A percentile compares a stretch with the other conserved stretches of the same genome.
Evolutionary conservation across 352 stramenopile genomes (phyloP).

Genomic region (Phytophthora parvispora): DNA sequence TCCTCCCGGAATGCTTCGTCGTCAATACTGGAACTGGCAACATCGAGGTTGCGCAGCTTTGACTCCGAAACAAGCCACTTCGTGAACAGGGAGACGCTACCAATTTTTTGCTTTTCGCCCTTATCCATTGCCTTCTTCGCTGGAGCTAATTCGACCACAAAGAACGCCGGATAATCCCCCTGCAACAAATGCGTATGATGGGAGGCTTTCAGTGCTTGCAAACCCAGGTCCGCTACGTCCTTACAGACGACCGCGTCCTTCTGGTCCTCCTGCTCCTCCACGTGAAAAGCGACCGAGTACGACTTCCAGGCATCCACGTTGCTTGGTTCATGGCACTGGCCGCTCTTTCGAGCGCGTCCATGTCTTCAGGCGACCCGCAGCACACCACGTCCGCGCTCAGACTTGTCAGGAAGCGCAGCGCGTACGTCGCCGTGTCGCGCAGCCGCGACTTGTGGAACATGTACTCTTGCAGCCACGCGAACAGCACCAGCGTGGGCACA

Average conservation of each 20-base stretch:
- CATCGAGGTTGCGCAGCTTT: slow-evolving; percentile 18
- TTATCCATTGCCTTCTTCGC: slow-evolving; percentile 28
- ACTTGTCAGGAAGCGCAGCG: slow-evolving; percentile 73
- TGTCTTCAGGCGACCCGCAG: slow-evolving; percentile 54
- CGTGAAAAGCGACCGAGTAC: slow-evolving; percentile 54
- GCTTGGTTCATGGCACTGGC: slow-evolving; percentile 23
- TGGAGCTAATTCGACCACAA: slow-evolving; percentile 31
- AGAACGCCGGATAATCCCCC: slow-evolving; percentile 45
- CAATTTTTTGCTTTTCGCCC: slow-evolving; percentile 10
- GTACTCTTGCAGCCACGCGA: slow-evolving; percentile 64
- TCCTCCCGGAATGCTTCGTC: neutral
- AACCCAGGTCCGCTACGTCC: no score
- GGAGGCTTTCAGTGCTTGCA: slow-evolving; percentile 11
- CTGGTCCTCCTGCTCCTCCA: slow-evolving; percentile 61
- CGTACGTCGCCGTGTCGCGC: slow-evolving; percentile 76
- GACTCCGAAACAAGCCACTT: slow-evolving; percentile 34
- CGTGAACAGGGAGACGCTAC: slow-evolving; percentile 18
- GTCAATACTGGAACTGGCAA: slow-evolving; percentile 6
- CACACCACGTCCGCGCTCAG: slow-evolving; percentile 60
- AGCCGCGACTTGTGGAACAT: slow-evolving; percentile 52
- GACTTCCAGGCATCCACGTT: slow-evolving; percentile 51
- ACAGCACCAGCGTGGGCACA: slow-evolving; percentile 48
- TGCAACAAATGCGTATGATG: slow-evolving; percentile 37
- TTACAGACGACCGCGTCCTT: slow-evolving; percentile 56
- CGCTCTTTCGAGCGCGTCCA: slow-evolving; percentile 30